Evolutionary conservation across 2,329 filamentous ascomycete genomes (phyloP), one percentile per base, ranked within the genome.

Genomic region (Exophiala spinifera): DNA sequence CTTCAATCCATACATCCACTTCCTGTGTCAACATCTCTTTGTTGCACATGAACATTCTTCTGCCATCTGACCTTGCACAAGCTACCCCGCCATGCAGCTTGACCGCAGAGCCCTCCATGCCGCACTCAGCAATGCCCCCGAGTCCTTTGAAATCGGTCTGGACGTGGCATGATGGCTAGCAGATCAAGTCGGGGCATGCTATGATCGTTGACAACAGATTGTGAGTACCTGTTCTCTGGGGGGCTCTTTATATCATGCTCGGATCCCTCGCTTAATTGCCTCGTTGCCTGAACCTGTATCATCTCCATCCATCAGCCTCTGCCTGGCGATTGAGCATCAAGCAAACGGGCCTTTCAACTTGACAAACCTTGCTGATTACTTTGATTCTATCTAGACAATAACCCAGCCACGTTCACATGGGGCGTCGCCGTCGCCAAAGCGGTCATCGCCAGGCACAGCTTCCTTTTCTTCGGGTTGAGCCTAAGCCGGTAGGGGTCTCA

Each of bases 371-470:
- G 44, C 44, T 37, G 7, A 21, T 19, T 23, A 23, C 17, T 34
- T 25, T 40, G 31, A 28, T 37, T 31, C 28, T 31, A 31, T 10
- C 28, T 36, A 20, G 23, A 40, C 28, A 19, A 20, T 19, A 34
- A 45, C 23, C 46, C 46, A 46, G 49, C 56, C 51, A 34, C 43
- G 36, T 37, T 19, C 51, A 50, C 17, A 58, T 58, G 56, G 56
- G 56, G 49, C 56, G 56, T 11, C 49, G 45, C 33, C 51, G 42
- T 37, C 52, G 52, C 31, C 51, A 48, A 31, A 55, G 47, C 28
- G 56, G 56, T 36, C 46, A 58, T 37, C 45, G 45, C 21, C 51
- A 54, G 19, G 55, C 51, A 51, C 49, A 51, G 19, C 46, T 52
- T 11, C 40, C 44, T 46, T 49, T 51, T 31, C 48, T 4, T 10